Evolutionary conservation across 495 filamentous ascomycete species (phyloP).

Genomic region (Usnea hakonensis): DNA sequence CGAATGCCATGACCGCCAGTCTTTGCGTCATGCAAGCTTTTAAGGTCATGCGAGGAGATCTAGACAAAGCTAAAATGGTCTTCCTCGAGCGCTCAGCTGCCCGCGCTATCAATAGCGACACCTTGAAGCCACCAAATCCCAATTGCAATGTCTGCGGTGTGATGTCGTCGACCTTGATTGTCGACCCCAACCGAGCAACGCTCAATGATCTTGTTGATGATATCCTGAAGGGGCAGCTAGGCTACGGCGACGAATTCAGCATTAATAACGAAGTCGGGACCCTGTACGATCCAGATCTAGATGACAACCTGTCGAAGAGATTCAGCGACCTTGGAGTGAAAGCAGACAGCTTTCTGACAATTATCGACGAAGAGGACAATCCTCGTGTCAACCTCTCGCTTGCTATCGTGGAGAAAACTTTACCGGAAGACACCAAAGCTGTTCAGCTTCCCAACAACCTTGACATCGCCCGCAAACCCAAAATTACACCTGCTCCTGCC

Average conservation of each 20-base stretch:
- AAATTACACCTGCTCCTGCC: conserved; percentile 17
- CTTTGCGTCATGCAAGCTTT: conserved; percentile 90
- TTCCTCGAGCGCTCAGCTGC: conserved; percentile 71
- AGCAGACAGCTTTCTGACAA: conserved; percentile 68
- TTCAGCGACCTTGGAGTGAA: conserved; percentile 69
- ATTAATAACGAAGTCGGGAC: conserved; percentile 63
- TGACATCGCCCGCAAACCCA: conserved; percentile 47
- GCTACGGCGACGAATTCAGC: conserved; percentile 77
- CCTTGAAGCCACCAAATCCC: conserved; percentile 66
- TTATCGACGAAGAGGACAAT: conserved; percentile 80
- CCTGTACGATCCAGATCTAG: conserved; percentile 81
- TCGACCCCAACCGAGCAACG: conserved; percentile 68
- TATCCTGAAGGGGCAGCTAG: conserved; percentile 58
- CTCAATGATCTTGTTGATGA: conserved; percentile 74
- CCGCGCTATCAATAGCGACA: conserved; percentile 65
- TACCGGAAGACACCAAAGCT: conserved; percentile 36
- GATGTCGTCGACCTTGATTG: conserved; percentile 53
- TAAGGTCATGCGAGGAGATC: conserved; percentile 75
- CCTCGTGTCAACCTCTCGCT: conserved; percentile 79
- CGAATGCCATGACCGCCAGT: conserved; percentile 91
- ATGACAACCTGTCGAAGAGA: conserved; percentile 74
- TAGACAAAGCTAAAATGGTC: conserved; percentile 56
- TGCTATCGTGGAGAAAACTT: conserved; percentile 39
- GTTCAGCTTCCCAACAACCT: conserved; percentile 38
- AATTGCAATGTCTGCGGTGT: conserved; percentile 77